These are phyloP conservation scores for Ogataea neopini DNA, from an alignment of 805 yeast species.

Conservation along the genomic window DNA sequence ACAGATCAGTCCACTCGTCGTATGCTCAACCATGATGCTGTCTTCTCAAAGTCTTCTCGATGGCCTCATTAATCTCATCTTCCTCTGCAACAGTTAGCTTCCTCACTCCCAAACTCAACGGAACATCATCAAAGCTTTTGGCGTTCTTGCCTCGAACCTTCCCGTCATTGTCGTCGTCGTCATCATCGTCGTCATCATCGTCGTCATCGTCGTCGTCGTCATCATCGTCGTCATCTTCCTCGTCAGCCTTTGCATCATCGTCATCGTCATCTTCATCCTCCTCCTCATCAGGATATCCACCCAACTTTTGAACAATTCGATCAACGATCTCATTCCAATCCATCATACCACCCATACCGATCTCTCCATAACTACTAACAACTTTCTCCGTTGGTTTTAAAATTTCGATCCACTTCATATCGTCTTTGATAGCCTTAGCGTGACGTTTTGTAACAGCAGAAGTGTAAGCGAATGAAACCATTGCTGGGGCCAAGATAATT, in stretches of 20 bases:
- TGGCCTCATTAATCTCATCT: slow-evolving; percentile 27
- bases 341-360: slow-evolving; percentile 71
- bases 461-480: slow-evolving; percentile 61
- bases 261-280: slow-evolving; percentile 45
- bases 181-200: slow-evolving; percentile 19
- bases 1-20: too few relatives aligned
- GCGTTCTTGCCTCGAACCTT: slow-evolving; percentile 10
- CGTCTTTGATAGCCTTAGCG: slow-evolving; percentile 52
- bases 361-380: slow-evolving; percentile 54
- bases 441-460: slow-evolving; percentile 57
- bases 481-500: slow-evolving; percentile 57
- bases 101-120: slow-evolving; percentile 23
- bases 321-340: slow-evolving; percentile 65
- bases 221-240: slow-evolving; percentile 30
- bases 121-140: slow-evolving; percentile 12
- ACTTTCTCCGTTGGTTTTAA: slow-evolving; percentile 62
- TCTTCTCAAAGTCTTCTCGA: slow-evolving; percentile 9
- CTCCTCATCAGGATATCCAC: slow-evolving; percentile 53
- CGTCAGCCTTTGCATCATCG: slow-evolving; percentile 31
- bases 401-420: slow-evolving; percentile 64
- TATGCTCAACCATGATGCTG: too few relatives aligned
- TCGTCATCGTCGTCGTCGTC: slow-evolving; percentile 28
- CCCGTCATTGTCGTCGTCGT: slow-evolving; percentile 20
- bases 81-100: slow-evolving; percentile 36
- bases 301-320: slow-evolving; percentile 51